Conservation (phyloP, 345 rosid genomes). For the Cardamine chenopodiifolia region DNA sequence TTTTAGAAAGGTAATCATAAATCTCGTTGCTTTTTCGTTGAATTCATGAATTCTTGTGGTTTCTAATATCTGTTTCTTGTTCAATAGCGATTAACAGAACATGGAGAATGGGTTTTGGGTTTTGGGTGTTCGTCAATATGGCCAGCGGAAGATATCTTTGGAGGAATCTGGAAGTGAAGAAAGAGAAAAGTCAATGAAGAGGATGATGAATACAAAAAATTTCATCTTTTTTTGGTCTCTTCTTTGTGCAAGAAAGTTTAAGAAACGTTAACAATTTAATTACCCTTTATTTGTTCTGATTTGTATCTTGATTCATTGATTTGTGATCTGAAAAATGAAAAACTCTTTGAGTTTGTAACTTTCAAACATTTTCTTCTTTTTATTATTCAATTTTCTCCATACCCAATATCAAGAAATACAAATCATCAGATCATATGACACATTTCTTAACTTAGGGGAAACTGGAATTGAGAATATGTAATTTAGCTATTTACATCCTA, state of each 20-base stretch:
- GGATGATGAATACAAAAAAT: not conserved
- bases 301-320: constrained; percentile 31
- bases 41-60: not conserved
- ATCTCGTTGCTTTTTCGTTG: not conserved
- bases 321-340: constrained; percentile 8
- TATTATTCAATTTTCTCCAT: constrained; percentile 1
- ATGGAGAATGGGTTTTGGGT: constrained; percentile 71
- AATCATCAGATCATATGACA: not conserved
- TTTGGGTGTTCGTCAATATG: constrained; percentile 89
- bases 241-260: constrained; percentile 34
- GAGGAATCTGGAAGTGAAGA: constrained; percentile 69
- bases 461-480: not conserved
- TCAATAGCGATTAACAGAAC: constrained; percentile 46
- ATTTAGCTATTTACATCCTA: constrained; percentile 36
- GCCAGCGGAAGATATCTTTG: constrained; percentile 87
- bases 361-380: constrained; percentile 7
- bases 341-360: not conserved
- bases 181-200: constrained; percentile 38
- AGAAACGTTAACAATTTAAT: not conserved
- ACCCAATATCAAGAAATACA: not conserved
- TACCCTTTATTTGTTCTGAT: constrained; percentile 2
- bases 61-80: constrained; percentile 17
- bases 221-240: constrained; percentile 13
- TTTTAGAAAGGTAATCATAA: constrained; percentile 54
- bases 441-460: not conserved